A percentile compares a stretch with the other conserved stretches of the same genome.
Conservation (phyloP, 345 rosid genomes). For the Populus ilicifolia region DNA sequence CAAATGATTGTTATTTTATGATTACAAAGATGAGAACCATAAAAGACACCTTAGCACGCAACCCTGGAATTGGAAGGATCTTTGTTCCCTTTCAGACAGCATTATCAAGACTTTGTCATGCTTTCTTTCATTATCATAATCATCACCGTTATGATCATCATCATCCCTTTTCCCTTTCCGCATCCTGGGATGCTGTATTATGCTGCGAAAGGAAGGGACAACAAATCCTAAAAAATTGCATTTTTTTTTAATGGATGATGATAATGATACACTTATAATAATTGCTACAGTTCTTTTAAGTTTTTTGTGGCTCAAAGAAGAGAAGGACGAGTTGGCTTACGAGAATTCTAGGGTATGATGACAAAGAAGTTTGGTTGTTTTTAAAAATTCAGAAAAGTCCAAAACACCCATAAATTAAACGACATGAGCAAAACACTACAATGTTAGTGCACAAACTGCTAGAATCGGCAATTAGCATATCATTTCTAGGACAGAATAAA, state of each 20-base stretch:
- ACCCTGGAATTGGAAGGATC: slow-evolving; percentile 29
- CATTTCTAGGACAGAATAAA: too few species aligned
- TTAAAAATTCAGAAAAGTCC: neutral
- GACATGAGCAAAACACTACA: neutral
- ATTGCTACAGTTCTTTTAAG: neutral
- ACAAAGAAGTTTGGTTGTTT: neutral
- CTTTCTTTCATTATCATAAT: slow-evolving; percentile 29
- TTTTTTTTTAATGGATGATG: slow-evolving; percentile 2
- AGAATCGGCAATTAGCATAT: neutral
- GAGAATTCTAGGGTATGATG: slow-evolving; percentile 8
- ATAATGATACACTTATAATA: slow-evolving; percentile 11
- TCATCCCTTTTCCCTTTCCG: slow-evolving; percentile 5
- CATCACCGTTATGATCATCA: slow-evolving; percentile 20
- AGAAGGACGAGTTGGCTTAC: neutral
- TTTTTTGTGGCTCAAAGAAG: neutral
- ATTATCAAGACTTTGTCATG: slow-evolving; percentile 31
- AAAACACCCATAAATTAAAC: neutral
- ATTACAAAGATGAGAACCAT: slow-evolving; percentile 9
- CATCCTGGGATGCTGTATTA: slow-evolving; percentile 40
- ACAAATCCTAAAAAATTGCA: slow-evolving; percentile 8
- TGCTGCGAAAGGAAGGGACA: slow-evolving; percentile 37
- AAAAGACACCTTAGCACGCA: slow-evolving; percentile 6
- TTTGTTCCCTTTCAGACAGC: slow-evolving; percentile 27
- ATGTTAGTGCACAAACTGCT: neutral
- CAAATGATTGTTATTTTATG: neutral